Evolutionary conservation across 2,329 filamentous ascomycete species (phyloP).

Genomic region (Talaromyces sp.): DNA sequence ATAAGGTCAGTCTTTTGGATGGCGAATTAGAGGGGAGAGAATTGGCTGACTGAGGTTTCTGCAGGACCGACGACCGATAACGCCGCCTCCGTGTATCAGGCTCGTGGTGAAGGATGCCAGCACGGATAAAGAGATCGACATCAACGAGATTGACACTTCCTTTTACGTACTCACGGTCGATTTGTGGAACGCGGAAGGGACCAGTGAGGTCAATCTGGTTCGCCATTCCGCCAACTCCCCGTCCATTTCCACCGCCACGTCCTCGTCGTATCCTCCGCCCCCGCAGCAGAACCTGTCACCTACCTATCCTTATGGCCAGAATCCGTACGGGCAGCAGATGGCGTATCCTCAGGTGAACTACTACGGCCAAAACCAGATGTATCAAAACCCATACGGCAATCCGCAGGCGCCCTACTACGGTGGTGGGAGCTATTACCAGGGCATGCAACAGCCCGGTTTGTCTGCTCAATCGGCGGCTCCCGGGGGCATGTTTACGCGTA

Average conservation of each 20-base stretch:
- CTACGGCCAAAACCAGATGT: constrained; percentile 26
- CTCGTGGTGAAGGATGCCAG: constrained; percentile 69
- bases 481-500: constrained; percentile 86
- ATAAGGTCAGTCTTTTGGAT: constrained; percentile 63
- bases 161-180: constrained; percentile 66
- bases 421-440: constrained; percentile 21
- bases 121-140: constrained; percentile 76
- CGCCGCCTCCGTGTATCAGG: constrained; percentile 85
- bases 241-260: constrained; percentile 74
- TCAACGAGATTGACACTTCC: constrained; percentile 64
- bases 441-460: constrained; percentile 28
- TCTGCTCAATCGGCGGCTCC: constrained; percentile 42
- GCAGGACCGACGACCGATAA: constrained; percentile 90
- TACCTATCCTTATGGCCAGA: constrained; percentile 33
- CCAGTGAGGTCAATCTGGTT: constrained; percentile 62
- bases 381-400: constrained; percentile 28
- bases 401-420: constrained; percentile 26
- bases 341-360: constrained; percentile 31
- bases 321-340: constrained; percentile 14
- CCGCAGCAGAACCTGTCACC: constrained; percentile 30
- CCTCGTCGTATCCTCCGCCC: constrained; percentile 63
- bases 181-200: constrained; percentile 58
- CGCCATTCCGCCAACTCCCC: constrained; percentile 61
- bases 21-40: not conserved
- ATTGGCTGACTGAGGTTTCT: constrained; percentile 12